A percentile compares a stretch with the other conserved stretches of the same genome.
Conservation (phyloP, 139 green algal species). For the Nannochloris sp. region DNA sequence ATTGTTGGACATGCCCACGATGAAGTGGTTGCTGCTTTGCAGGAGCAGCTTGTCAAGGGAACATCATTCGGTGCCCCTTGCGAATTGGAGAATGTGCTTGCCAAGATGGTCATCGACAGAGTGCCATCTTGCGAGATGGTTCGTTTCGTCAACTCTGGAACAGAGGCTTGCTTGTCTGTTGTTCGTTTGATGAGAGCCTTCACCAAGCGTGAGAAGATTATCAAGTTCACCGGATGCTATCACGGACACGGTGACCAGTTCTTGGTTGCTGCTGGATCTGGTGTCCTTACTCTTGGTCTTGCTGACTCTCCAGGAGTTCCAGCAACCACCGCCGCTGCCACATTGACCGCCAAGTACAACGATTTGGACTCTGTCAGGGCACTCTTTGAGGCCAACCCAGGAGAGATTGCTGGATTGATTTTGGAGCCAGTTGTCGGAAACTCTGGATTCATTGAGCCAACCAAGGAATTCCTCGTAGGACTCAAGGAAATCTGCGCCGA, state of each 20-base stretch:
- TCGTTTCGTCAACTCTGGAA: conserved; percentile 93
- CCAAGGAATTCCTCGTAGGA: conserved; percentile 85
- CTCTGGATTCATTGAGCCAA: conserved; percentile 93
- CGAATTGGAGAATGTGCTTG: conserved; percentile 93
- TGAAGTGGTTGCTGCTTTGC: conserved; percentile 89
- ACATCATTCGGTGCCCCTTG: conserved; percentile 96
- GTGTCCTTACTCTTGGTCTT: conserved; percentile 94
- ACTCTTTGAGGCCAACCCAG: conserved; percentile 91
- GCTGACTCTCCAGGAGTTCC: conserved; percentile 89
- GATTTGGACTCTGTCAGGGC: conserved; percentile 57
- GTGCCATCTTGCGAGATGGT: conserved; percentile 98
- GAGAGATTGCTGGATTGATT: conserved; percentile 92
- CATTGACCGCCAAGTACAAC: conserved; percentile 59
- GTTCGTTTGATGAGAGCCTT: conserved; percentile 96
- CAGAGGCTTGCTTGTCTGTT: conserved; percentile 96
- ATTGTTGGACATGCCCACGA: conserved; percentile 90
- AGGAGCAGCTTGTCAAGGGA: conserved; percentile 88
- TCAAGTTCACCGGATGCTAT: conserved; percentile 99
- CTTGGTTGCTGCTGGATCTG: conserved; percentile 88
- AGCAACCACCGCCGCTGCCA: conserved; percentile 49
- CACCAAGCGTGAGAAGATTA: conserved; percentile 92
- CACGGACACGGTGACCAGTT: conserved; percentile 96
- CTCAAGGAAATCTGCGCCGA: conserved; percentile 73
- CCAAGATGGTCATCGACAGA: conserved; percentile 92
- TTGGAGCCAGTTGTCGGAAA: conserved; percentile 99